Base-by-base conservation (phyloP, 106 monocot genomes). In the Vanilla planifolia region DNA sequence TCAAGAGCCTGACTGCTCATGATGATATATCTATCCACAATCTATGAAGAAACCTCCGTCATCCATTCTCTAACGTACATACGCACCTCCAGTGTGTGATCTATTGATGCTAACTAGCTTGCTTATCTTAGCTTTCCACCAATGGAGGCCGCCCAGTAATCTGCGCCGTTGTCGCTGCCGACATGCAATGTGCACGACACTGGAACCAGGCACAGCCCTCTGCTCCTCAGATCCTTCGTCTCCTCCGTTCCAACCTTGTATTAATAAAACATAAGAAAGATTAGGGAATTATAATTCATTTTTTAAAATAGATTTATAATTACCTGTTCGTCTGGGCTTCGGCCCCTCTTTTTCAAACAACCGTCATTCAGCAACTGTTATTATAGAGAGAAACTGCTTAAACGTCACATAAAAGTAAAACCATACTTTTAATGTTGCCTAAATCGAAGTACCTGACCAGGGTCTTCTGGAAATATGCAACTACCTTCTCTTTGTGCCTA, bases 181-280 rank as follows among this genome's bases (percentile, higher is more conserved):
- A 85, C 76, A 25, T 85, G 81, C 66, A 81, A 19, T 0, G 79
- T 90, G 76, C 72, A 85, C 21, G 85, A 79, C 33, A 79, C 78
- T 8, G 89, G 89, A 59, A 85, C 85, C 9, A 90, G 81, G 58
- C 89, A 90, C 2, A 90, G 61, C 11, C 89, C 89, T 30, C 81
- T 90, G 66, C 85, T 90, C 71, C 75, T 85, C 68, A 90, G 56
- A 55, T 82, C 89, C 73, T 66, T 84, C 81, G 71, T 71, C 41
- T 64, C 40, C 40, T 73, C 77, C 53, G 43, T 34, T 42, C 33
- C 14, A n/a, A n/a, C n/a, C n/a, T n/a, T n/a, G n/a, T 20, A 48
- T 48, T 19, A 48, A 2, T 0, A 5, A 48, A 3, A 20, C 5
- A 37, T 6, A 37, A 0, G 10, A 37, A 0, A 37, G 10, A 10